These are phyloP conservation scores for Monosporascus sp. DNA, from an alignment of 2,329 filamentous ascomycete genomes.

Conservation along the genomic window DNA sequence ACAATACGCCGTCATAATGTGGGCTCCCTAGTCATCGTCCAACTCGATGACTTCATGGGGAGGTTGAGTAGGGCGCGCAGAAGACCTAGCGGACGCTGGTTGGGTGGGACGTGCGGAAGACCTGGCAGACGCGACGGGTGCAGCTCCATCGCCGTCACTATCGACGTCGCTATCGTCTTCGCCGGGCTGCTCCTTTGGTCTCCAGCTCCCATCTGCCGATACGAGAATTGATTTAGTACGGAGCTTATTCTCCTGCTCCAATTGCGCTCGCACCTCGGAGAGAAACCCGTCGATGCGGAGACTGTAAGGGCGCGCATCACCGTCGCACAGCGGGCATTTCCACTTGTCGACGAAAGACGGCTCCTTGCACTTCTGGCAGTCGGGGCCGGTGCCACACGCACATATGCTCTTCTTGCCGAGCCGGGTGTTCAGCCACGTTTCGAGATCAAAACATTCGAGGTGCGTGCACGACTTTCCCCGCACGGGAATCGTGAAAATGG, in stretches of 20 bases:
- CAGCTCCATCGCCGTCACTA: slow-evolving; percentile 23
- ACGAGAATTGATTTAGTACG: slow-evolving; percentile 58
- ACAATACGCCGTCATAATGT: not conserved
- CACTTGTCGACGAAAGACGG: slow-evolving; percentile 64
- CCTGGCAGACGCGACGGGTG: slow-evolving; percentile 3
- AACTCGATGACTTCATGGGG: slow-evolving; percentile 17
- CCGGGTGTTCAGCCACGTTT: slow-evolving; percentile 70
- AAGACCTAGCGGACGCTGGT: slow-evolving; percentile 1
- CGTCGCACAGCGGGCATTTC: slow-evolving; percentile 79
- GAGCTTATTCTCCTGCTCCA: slow-evolving; percentile 45
- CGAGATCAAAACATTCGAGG: slow-evolving; percentile 84
- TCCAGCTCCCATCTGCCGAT: slow-evolving; percentile 61
- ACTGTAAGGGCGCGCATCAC: slow-evolving; percentile 68
- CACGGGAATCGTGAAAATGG: slow-evolving; percentile 65
- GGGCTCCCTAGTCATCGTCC: slow-evolving; percentile 8
- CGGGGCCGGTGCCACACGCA: slow-evolving; percentile 29
- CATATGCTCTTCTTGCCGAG: slow-evolving; percentile 34
- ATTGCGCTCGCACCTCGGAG: slow-evolving; percentile 49
- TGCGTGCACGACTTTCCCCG: slow-evolving; percentile 68
- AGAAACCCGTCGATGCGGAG: slow-evolving; percentile 74
- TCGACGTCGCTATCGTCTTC: slow-evolving; percentile 27
- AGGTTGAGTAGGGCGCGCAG: slow-evolving; percentile 5
- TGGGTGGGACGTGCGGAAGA: slow-evolving; percentile 8
- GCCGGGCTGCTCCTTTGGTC: slow-evolving; percentile 30
- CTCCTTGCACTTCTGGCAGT: slow-evolving; percentile 37